Base-by-base conservation (phyloP, 2,329 filamentous ascomycete species). In the Byssochlamys sp. region DNA sequence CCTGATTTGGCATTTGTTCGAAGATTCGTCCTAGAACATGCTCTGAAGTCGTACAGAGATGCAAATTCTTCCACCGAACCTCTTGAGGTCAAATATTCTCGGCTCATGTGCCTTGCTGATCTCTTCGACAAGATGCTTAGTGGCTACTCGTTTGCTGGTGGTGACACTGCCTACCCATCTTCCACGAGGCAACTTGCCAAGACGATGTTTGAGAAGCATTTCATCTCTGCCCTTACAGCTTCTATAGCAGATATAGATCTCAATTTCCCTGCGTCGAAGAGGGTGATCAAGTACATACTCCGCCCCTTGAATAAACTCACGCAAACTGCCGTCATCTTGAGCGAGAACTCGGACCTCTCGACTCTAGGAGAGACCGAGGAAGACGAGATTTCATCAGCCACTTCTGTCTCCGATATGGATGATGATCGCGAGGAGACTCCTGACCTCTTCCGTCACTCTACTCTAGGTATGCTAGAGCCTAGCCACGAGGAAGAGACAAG, bases 201-300 rank as follows among this genome's bases (percentile, higher is more conserved):
- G 63, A 85, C 96, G 59, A 99, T 99, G 94, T 97, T 95, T 66
- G 94, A 99, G 75, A 99, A 97, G 77, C 91, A 95, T 57, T 96
- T 94, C 70, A 86, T 97, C 60, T 84, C 89, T 26, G 88, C 92
- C 53, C 77, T 99, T 59, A 97, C 94, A 1, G 84, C 86, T 11
- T 95, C 95, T 0, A 91, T 99, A 65, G 90, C 94, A 19, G 95
- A 99, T 66, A 88, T 99, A 59, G 94, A 96, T 70, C 83, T 99
- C 60, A 95, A 95, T 64, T 96, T 95, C 73, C 91, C 92, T 0
- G 88, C 89, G 27, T 89, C 95, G 14, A 96, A 95, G 77, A 85
- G 91, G 52, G 91, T 91, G 12, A 90, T 99, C 67, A 99, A 97
- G 76, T 95, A 96, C 72, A 96, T 99, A 55, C 80, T 99, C 52